Base-by-base conservation (phyloP, 2,329 filamentous ascomycete species). In the Colletotrichum sp. region DNA sequence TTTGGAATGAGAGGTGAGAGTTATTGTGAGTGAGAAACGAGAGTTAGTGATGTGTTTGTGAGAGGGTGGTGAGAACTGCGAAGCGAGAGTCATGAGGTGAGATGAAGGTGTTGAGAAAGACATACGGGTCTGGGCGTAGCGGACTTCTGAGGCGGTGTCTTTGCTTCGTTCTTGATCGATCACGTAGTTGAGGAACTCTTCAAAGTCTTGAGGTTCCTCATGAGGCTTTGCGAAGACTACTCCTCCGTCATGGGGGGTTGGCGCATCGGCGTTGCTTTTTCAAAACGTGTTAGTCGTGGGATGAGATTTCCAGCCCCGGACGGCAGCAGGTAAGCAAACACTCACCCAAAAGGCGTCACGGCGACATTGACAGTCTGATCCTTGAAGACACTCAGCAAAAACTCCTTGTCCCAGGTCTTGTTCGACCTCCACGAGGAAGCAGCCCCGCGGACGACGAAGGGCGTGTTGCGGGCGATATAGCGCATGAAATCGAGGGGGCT, bases 401-500 rank as follows among this genome's bases (percentile, higher is more conserved):
- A 93, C 1, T 83, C 79, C 3, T 88, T 87, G 73, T 89, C 88
- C 94, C 94, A 97, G 65, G 83, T 86, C 69, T 83, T 85, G 5
- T 86, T 86, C 0, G 94, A 93, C 51, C 85, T 84, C 93, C 94
- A 96, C 43, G 87, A 82, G 1, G 79, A 79, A 2, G 93, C 93
- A 5, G 88, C 93, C 11, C 87, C 84, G 47, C 93, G 88, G 33
- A 96, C 85, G 4, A 96, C 89, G 77, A 96, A 96, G 0, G 94
- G 94, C 2, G 91, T 89, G 80, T 96, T 97, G 43, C 86, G 88
- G 18, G 93, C 88, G 24, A 96, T 93, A 82, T 91, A 93, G 78
- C 93, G 90, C 91, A 95, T 93, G 80, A 96, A 96, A 79, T 96
- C 93, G 8, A 97, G 88, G 1, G 94, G 90, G 33, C 92, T 94